phyloP scores from a whole-genome alignment of 108 stramenopile species.

The Mediolabrus comicus region DNA sequence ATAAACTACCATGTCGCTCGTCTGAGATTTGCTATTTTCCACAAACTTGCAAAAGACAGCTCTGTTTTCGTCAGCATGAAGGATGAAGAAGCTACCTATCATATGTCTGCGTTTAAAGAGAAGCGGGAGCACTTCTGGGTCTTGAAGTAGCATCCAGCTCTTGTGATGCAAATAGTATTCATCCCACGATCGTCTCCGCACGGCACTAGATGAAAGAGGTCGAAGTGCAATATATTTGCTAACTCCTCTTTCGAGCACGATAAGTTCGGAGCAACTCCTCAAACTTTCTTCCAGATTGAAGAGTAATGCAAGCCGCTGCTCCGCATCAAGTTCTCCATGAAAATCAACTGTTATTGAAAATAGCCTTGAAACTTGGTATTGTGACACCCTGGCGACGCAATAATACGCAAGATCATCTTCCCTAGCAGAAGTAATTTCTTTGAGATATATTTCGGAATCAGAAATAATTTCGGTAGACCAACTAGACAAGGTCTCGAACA shows the following conservation, averaged over 20 bases:
- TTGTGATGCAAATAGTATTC: slow-evolving; percentile 65
- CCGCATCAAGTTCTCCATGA: slow-evolving; percentile 57
- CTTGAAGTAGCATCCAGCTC: slow-evolving; percentile 66
- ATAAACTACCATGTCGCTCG: slow-evolving; percentile 43
- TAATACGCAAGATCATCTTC: slow-evolving; percentile 55
- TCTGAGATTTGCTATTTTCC: neutral
- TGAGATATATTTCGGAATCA: slow-evolving; percentile 50
- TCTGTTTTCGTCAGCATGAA: slow-evolving; percentile 51
- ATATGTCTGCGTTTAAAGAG: slow-evolving; percentile 61
- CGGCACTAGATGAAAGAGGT: neutral
- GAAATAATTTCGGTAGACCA: slow-evolving; percentile 69
- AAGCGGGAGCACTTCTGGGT: slow-evolving; percentile 70
- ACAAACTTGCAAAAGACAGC: slow-evolving; percentile 72
- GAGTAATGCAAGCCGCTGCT: slow-evolving; percentile 43
- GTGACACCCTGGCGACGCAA: slow-evolving; percentile 53
- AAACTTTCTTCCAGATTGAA: slow-evolving; percentile 42
- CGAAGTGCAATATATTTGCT: slow-evolving; percentile 50
- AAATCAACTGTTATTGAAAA: slow-evolving; percentile 57
- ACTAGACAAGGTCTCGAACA: slow-evolving; percentile 43
- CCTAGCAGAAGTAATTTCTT: slow-evolving; percentile 18
- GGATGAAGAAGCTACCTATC: slow-evolving; percentile 61
- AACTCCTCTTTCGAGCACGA: slow-evolving; percentile 60
- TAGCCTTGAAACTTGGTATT: slow-evolving; percentile 40
- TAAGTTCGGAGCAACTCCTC: slow-evolving; percentile 28
- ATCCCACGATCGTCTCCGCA: slow-evolving; percentile 24